Evolutionary conservation across 257 asterid species (phyloP), one percentile per base, ranked within the genome.

Genomic region (Solanum peruvianum): DNA sequence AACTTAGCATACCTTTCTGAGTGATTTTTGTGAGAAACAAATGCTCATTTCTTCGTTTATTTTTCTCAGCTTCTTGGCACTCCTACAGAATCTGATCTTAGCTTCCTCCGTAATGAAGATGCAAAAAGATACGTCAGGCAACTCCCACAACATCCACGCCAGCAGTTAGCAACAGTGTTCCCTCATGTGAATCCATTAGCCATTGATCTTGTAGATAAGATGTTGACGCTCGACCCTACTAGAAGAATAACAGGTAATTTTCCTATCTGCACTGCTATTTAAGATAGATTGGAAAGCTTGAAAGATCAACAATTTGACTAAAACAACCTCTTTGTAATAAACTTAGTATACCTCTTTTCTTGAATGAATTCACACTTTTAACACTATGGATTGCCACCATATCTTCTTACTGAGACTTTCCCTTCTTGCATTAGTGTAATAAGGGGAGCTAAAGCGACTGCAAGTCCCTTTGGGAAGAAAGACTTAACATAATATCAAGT

Each of bases 131-230:
- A 96, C 76, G 90, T 97, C 64, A 77, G 98, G 21, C 99, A 97
- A 85, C 98, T 97, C 44, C 99, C 99, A 2, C 90, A 81, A 37
- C 94, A 93, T 85, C 94, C 98, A 76, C 96, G 98, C 8, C 96
- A 95, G 94, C 91, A 92, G 87, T 86, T 97, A 31, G 93, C 95
- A 11, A 87, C 89, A 72, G 91, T 89, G 69, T 97, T 97, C 92
- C 95, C 99, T 76, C 98, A 95, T 89, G 93, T 97, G 81, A 91
- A 95, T 86, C 95, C 99, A 66, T 82, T 94, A 56, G 99, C 99
- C 47, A 93, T 97, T 73, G 99, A 97, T 90, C 97, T 97, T 15
- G 76, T 97, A 31, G 99, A 97, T 66, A 97, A 93, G 89, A 97
- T 97, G 99, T 91, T 97, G 84, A 92, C 97, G 86, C 84, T 95